phyloP scores from a whole-genome alignment of 1,139 yeast genomes.

The Blastobotrys elegans region DNA sequence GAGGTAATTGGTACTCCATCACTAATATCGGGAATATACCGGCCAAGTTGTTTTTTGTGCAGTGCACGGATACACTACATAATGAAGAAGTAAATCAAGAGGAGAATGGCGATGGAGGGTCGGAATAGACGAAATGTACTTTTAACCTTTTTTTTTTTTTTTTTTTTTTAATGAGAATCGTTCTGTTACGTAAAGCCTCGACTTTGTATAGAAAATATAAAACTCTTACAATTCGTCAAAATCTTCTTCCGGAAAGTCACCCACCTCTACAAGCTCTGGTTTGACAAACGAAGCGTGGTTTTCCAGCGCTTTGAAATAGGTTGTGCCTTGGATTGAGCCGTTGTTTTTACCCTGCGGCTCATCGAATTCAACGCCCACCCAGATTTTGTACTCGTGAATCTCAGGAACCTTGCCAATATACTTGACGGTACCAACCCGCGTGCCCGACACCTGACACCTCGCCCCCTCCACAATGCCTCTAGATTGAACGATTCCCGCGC shows the following conservation, averaged over 20 bases:
- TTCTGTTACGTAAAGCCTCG: too few relatives aligned
- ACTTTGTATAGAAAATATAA: too few relatives aligned
- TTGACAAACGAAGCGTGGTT: conserved; percentile 49
- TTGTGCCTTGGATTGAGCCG: conserved; percentile 62
- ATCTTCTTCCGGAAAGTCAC: conserved; percentile 33
- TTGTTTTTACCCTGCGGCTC: conserved; percentile 68
- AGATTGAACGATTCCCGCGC: conserved; percentile 37
- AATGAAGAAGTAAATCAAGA: conserved; percentile 15
- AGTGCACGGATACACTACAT: conserved; percentile 43
- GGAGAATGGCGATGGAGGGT: not conserved
- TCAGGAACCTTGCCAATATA: conserved; percentile 64
- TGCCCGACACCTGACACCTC: conserved; percentile 42
- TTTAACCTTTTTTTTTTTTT: not conserved
- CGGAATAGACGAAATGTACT: not conserved
- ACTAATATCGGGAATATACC: conserved; percentile 49
- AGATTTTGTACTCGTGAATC: conserved; percentile 43
- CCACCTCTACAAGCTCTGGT: conserved; percentile 34
- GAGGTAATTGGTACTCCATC: conserved; percentile 64
- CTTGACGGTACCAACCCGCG: conserved; percentile 61
- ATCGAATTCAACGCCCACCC: conserved; percentile 78
- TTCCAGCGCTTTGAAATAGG: conserved; percentile 54
- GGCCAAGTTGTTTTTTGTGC: conserved; percentile 73
- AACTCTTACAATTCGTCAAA: conserved; percentile 15
- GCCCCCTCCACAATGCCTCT: conserved; percentile 31
- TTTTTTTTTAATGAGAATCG: too few relatives aligned